Conservation (phyloP, 2,329 filamentous ascomycete genomes). For the Macroventuria anomochaeta region DNA sequence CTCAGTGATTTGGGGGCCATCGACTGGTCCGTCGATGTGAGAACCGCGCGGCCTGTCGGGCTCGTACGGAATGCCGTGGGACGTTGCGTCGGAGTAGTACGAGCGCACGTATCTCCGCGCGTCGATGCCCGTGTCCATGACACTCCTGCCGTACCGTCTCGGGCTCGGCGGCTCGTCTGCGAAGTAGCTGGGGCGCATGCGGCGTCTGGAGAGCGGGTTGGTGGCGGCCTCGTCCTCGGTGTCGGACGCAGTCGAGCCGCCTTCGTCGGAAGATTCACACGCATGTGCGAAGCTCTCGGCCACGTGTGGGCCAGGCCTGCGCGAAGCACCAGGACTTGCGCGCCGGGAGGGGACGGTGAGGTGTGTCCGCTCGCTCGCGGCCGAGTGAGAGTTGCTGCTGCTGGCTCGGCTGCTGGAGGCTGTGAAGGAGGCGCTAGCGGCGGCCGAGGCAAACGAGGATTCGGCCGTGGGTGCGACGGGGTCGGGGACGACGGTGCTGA, state of each 20-base stretch:
- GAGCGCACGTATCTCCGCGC: slow-evolving; percentile 38
- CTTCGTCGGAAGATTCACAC: slow-evolving; percentile 55
- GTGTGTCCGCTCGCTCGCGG: slow-evolving; percentile 47
- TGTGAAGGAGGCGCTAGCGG: slow-evolving; percentile 59
- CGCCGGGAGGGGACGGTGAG: slow-evolving; percentile 47
- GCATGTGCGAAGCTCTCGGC: slow-evolving; percentile 58
- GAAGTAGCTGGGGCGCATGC: slow-evolving; percentile 29
- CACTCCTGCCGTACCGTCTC: slow-evolving; percentile 35
- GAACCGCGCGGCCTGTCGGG: slow-evolving; percentile 3
- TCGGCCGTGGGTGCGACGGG: slow-evolving; percentile 78
- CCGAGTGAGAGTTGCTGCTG: slow-evolving; percentile 55
- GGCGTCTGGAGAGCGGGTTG: slow-evolving; percentile 20
- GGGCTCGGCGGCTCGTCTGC: slow-evolving; percentile 39
- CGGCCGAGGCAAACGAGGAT: slow-evolving; percentile 79
- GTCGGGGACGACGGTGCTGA: slow-evolving; percentile 81
- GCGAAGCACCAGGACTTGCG: slow-evolving; percentile 39
- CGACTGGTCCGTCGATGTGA: slow-evolving; percentile 25
- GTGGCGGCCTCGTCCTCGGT: slow-evolving; percentile 58
- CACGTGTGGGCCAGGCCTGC: slow-evolving; percentile 14
- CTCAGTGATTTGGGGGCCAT: no score
- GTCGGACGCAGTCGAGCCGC: slow-evolving; percentile 56
- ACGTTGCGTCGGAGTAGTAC: slow-evolving; percentile 29
- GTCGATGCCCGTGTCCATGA: slow-evolving; percentile 37
- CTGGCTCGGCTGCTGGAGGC: slow-evolving; percentile 53
- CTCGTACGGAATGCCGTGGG: neutral